Percentiles rank a stretch among this genome's conserved stretches.
These are phyloP conservation scores for Fusarium oxysporum DNA, from an alignment of 2,329 filamentous ascomycete genomes.

Conservation along the genomic window DNA sequence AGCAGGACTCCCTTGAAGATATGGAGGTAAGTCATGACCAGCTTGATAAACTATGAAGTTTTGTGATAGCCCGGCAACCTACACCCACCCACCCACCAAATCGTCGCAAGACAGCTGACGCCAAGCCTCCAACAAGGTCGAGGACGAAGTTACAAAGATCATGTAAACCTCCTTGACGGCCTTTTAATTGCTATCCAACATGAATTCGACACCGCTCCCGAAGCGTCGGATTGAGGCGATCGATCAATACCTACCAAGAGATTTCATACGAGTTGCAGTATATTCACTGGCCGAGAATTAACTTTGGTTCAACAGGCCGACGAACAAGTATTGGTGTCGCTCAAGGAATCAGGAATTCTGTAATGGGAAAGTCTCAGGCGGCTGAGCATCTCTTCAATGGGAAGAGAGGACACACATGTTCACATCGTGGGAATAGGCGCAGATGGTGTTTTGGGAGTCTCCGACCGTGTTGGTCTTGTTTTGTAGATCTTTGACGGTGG, in stretches of 20 bases:
- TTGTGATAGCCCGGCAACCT: slow-evolving; percentile 33
- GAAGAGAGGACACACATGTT: slow-evolving; percentile 49
- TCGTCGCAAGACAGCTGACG: slow-evolving; percentile 47
- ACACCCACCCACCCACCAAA: slow-evolving; percentile 20
- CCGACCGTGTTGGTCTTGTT: slow-evolving; percentile 46
- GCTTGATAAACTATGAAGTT: slow-evolving; percentile 32
- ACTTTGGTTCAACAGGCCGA: slow-evolving; percentile 47
- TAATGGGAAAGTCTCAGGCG: slow-evolving; percentile 47
- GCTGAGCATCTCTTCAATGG: slow-evolving; percentile 51
- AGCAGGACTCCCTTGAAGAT: slow-evolving; percentile 97
- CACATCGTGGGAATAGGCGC: slow-evolving; percentile 44
- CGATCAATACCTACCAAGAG: slow-evolving; percentile 9
- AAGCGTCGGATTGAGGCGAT: slow-evolving; percentile 37
- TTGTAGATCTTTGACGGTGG: slow-evolving; percentile 60
- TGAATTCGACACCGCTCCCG: slow-evolving; percentile 25
- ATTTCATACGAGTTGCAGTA: slow-evolving; percentile 18
- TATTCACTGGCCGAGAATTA: slow-evolving; percentile 42
- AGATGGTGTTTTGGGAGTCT: slow-evolving; percentile 50
- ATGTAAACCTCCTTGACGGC: slow-evolving; percentile 67
- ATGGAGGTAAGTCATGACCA: slow-evolving; percentile 86
- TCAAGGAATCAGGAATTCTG: slow-evolving; percentile 47
- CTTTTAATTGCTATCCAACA: slow-evolving; percentile 35
- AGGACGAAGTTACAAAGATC: slow-evolving; percentile 91
- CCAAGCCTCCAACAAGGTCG: slow-evolving; percentile 69
- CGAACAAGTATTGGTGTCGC: slow-evolving; percentile 43